These are phyloP conservation scores for Ballota nigra DNA, from an alignment of 257 asterid species.

Conservation along the genomic window DNA sequence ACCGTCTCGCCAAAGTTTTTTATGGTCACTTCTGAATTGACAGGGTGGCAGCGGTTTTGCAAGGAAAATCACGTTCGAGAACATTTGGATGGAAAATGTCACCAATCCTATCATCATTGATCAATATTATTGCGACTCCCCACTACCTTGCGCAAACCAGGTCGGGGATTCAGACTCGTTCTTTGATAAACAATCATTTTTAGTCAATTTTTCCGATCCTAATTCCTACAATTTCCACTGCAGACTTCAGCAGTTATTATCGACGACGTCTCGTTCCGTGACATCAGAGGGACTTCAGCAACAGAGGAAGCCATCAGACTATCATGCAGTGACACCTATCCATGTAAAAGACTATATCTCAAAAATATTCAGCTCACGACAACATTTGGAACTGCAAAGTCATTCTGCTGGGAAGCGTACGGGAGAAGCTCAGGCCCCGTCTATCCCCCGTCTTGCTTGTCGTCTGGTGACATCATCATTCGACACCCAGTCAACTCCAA, in stretches of 20 bases:
- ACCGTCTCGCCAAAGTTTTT: not conserved
- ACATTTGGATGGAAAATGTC: conserved; percentile 72
- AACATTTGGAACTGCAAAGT: conserved; percentile 32
- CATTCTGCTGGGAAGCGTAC: conserved; percentile 79
- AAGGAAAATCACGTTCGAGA: conserved; percentile 55
- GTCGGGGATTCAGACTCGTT: conserved; percentile 24
- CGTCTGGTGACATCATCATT: conserved; percentile 39
- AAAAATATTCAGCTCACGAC: conserved; percentile 53
- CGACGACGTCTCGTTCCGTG: conserved; percentile 36
- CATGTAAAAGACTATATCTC: conserved; percentile 52
- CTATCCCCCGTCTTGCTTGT: conserved; percentile 57
- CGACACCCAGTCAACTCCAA: conserved; percentile 25
- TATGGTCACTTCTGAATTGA: not conserved
- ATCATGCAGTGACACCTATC: conserved; percentile 69
- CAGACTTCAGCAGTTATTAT: conserved; percentile 67
- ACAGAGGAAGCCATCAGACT: conserved; percentile 55
- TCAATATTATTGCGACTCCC: conserved; percentile 84
- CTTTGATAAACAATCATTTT: not conserved
- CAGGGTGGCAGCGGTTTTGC: conserved; percentile 92
- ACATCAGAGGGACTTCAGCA: conserved; percentile 72
- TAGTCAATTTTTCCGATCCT: not conserved
- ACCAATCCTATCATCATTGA: conserved; percentile 81
- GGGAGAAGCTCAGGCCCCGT: conserved; percentile 55
- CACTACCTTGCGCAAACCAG: conserved; percentile 61
- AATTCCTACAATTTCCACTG: conserved; percentile 7